phyloP scores from a whole-genome alignment of 257 asterid species.

The Petunia axillaris region DNA sequence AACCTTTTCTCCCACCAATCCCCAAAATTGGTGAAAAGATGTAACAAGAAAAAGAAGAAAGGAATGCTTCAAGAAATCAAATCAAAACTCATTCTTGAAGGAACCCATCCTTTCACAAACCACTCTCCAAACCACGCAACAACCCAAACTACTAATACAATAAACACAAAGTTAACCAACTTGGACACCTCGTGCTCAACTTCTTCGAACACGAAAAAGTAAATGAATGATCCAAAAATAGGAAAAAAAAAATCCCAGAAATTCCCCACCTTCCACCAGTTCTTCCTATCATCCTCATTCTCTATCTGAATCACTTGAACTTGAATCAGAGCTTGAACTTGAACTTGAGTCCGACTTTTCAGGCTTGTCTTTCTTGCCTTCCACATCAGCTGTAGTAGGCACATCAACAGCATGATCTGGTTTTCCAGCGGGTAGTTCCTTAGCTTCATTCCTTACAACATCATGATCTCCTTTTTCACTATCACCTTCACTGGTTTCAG shows the following conservation, averaged over 20 bases:
- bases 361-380: conserved; percentile 42
- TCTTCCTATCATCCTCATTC: conserved; percentile 37
- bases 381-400: conserved; percentile 31
- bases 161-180: conserved; percentile 20
- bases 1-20: conserved; percentile 21
- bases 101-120: conserved; percentile 41
- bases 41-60: conserved; percentile 7
- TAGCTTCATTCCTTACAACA: conserved; percentile 20
- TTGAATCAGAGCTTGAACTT: conserved; percentile 61
- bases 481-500: conserved; percentile 2
- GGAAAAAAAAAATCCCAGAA: neutral
- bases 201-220: no score
- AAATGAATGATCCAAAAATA: neutral
- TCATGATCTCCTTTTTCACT: conserved; percentile 20
- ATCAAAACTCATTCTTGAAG: conserved; percentile 62
- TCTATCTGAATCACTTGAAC: conserved; percentile 61
- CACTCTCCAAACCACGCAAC: conserved; percentile 27
- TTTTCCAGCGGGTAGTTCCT: conserved; percentile 34
- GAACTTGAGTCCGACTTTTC: conserved; percentile 48
- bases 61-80: conserved; percentile 54
- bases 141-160: conserved; percentile 22
- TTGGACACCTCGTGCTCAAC: neutral
- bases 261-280: conserved; percentile 8
- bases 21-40: conserved; percentile 32
- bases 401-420: conserved; percentile 34